phyloP scores from a whole-genome alignment of 805 yeast genomes.

The Barnettozyma populi region DNA sequence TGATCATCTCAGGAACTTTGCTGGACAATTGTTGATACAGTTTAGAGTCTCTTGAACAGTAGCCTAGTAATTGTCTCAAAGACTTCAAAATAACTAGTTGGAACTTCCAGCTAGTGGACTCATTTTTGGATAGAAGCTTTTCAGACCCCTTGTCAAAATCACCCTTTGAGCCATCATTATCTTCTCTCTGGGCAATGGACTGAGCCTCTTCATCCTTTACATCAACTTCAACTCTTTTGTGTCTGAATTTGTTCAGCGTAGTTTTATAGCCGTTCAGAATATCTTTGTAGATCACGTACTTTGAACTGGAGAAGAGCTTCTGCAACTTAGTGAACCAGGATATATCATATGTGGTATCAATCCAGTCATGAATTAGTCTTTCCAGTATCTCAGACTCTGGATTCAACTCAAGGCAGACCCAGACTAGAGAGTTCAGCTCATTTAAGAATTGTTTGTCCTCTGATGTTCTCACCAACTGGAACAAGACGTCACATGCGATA shows the following conservation, averaged over 20 bases:
- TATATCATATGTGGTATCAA: conserved; percentile 41
- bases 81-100: conserved; percentile 41
- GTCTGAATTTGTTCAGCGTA: conserved; percentile 32
- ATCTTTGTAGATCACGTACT: conserved; percentile 36
- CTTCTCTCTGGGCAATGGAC: conserved; percentile 30
- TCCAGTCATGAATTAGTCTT: conserved; percentile 52
- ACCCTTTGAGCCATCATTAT: conserved; percentile 11
- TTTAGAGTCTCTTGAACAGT: conserved; percentile 33
- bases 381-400: conserved; percentile 40
- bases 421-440: conserved; percentile 47
- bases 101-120: conserved; percentile 55
- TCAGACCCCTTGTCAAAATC: conserved; percentile 12
- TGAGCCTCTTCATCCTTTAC: conserved; percentile 45
- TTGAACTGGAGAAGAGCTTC: conserved; percentile 41
- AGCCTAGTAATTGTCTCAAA: conserved; percentile 36
- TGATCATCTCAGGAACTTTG: conserved; percentile 59
- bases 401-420: conserved; percentile 50
- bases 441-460: conserved; percentile 39
- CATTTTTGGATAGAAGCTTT: conserved; percentile 28
- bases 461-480: conserved; percentile 52
- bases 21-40: conserved; percentile 38
- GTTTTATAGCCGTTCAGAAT: conserved; percentile 37
- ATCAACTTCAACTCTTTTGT: conserved; percentile 29
- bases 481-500: conserved; percentile 50
- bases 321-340: conserved; percentile 59